A percentile compares a stretch with the other conserved stretches of the same genome.
phyloP scores from a whole-genome alignment of 192 early-diverging fungal genomes.

The Rhizophagus clarus region DNA sequence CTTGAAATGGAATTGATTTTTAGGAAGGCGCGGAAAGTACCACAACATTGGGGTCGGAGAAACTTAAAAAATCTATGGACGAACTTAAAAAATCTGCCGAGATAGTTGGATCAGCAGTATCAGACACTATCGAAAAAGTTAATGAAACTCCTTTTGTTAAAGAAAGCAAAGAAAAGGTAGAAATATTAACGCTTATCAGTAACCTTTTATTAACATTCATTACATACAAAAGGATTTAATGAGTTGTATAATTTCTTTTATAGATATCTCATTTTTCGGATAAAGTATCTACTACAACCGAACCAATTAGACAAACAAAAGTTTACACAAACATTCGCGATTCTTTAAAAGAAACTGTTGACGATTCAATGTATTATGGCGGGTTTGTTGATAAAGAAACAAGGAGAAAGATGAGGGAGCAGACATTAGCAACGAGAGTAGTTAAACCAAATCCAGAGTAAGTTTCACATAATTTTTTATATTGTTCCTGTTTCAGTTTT shows the following conservation, averaged over 20 bases:
- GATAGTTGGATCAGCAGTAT: constrained; percentile 64
- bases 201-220: neutral
- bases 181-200: neutral
- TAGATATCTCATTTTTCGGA: constrained; percentile 63
- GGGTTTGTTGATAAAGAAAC: constrained; percentile 79
- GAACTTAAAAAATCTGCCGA: constrained; percentile 72
- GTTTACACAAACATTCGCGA: constrained; percentile 64
- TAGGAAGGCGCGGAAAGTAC: constrained; percentile 46
- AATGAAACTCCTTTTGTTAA: constrained; percentile 78
- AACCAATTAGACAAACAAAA: constrained; percentile 69
- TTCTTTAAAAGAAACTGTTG: constrained; percentile 69
- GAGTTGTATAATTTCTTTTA: neutral
- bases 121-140: constrained; percentile 67
- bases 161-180: constrained; percentile 69
- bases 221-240: neutral
- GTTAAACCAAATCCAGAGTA: constrained; percentile 46
- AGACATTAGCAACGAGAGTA: constrained; percentile 31
- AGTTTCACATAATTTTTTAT: neutral
- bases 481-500: neutral
- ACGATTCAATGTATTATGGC: constrained; percentile 69
- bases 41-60: constrained; percentile 46
- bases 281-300: constrained; percentile 63
- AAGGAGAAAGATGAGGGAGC: constrained; percentile 58
- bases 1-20: neutral
- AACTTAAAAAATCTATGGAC: constrained; percentile 62